Base-by-base conservation (phyloP, 805 yeast species). In the Lipomyces sp. region DNA sequence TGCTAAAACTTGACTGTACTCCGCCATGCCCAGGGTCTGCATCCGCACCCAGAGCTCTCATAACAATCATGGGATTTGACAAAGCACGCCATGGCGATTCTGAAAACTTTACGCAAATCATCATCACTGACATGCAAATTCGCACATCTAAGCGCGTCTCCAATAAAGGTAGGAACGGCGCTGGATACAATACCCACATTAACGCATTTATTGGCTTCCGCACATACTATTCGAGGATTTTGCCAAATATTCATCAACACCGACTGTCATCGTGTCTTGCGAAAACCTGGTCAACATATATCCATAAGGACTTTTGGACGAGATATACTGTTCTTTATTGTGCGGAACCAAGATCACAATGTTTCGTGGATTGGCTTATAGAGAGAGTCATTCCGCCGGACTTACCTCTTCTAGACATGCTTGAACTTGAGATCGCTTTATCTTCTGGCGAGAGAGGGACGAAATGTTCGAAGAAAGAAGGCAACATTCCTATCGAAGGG, bases 181-280 rank as follows among this genome's bases (percentile, higher is more conserved):
- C 61, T 8, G 34, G 18, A 6, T 37, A 42, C 35, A 24, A 24
- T 24, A 60, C 64, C 10, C 15, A 62, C 13, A 58, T 65, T 15
- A 65, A 65, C 34, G 69, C 66, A 15, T 65, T 65, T 51, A 64
- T 65, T 34, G 69, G 69, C 5, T 65, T 65, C 30, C 53, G 69
- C 24, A 32, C 69, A 30, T 65, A 67, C 35, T 65, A 59, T 59
- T 54, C 62, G 32, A 53, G 69, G n/a, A 48, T 65, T 33, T 32
- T 63, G 24, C 69, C 64, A 15, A 64, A 59, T 35, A 54, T 59
- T 32, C 35, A 64, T 39, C 69, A 65, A 37, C 66, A 33, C n/a
- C n/a, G 29, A 24, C 64, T 65, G 4, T 65, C 69, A 4, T 64
- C 69, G 11, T 13, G 37, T 39, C 50, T 65, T 3, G 59, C 69